Evolutionary conservation across 306 rosid species (phyloP), one percentile per base, ranked within the genome.

Genomic region (Pyrus betulifolia): DNA sequence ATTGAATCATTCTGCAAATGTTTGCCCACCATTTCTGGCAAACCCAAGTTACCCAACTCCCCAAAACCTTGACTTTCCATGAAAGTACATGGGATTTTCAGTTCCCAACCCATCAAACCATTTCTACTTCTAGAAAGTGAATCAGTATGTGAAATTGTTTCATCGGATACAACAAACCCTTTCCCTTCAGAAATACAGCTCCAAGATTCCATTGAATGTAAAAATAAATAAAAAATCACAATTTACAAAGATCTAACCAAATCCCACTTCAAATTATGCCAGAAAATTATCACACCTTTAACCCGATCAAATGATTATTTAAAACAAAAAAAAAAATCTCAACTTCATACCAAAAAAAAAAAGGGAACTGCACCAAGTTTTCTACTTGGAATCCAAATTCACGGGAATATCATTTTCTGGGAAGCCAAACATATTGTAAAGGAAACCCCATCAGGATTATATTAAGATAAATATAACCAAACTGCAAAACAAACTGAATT

Each of bases 181-280:
- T 93, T 91, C 67, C 87, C 93, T 78, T 85, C 89, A 79, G 93
- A 82, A 61, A 84, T 84, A 83, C 52, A 86, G 74, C 86, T 89
- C 98, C 98, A 91, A 72, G 97, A 85, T 82, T 91, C 97, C 98
- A 93, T 93, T 67, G 62, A 13, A 21, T 3, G 14, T 58, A 58
- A 51, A 60, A 22, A 15, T 82, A 76, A 60, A 74, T 25, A 82
- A 66, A 78, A 33, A 72, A 75, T 74, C 45, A 69, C 65, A 61
- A 67, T 46, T 17, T 66, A 69, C 62, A 66, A 71, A 18, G 68
- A 27, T 70, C 55, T 49, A 83, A 22, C 75, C 58, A 44, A 79
- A 82, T 74, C 81, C 84, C 84, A 82, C 85, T 67, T 81, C 76
- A 85, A 80, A 80, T 80, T 78, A 61, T 71, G 40, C 76, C 76